phyloP scores from a whole-genome alignment of 352 stramenopile species.

The Phytophthora tentaculata region DNA sequence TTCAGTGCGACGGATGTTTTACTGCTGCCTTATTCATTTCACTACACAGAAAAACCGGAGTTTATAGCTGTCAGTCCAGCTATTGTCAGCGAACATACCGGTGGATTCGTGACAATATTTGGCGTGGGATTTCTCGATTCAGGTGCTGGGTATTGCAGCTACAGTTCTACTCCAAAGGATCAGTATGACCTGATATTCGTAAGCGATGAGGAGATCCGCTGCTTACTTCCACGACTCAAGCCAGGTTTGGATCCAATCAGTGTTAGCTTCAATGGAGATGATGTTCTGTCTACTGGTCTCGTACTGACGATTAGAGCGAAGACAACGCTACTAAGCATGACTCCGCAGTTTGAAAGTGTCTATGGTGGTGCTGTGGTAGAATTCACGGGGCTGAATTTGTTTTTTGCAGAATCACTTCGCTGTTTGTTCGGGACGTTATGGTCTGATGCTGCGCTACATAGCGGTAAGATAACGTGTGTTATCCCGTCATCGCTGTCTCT shows the following conservation, averaged over 20 bases:
- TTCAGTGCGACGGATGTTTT: constrained; percentile 34
- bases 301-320: constrained; percentile 28
- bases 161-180: constrained; percentile 4
- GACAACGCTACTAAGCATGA: constrained; percentile 37
- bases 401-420: constrained; percentile 28
- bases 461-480: constrained; percentile 34
- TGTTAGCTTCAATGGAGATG: constrained; percentile 43
- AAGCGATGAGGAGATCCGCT: constrained; percentile 31
- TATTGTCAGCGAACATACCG: constrained; percentile 31
- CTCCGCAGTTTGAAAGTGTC: constrained; percentile 35
- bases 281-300: constrained; percentile 20
- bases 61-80: constrained; percentile 32
- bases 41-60: constrained; percentile 27
- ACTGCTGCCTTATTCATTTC: constrained; percentile 36
- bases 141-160: constrained; percentile 34
- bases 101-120: constrained; percentile 36
- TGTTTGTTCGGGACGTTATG: constrained; percentile 46
- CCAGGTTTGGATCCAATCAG: constrained; percentile 27
- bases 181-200: constrained; percentile 23
- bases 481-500: constrained; percentile 25
- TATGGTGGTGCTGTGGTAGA: constrained; percentile 40
- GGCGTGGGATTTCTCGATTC: constrained; percentile 45
- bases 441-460: constrained; percentile 24
- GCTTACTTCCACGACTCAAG: constrained; percentile 30
- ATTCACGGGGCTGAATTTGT: constrained; percentile 44